These are phyloP conservation scores for Babesia caballi DNA, from an alignment of 169 alveolate genomes.

Conservation along the genomic window DNA sequence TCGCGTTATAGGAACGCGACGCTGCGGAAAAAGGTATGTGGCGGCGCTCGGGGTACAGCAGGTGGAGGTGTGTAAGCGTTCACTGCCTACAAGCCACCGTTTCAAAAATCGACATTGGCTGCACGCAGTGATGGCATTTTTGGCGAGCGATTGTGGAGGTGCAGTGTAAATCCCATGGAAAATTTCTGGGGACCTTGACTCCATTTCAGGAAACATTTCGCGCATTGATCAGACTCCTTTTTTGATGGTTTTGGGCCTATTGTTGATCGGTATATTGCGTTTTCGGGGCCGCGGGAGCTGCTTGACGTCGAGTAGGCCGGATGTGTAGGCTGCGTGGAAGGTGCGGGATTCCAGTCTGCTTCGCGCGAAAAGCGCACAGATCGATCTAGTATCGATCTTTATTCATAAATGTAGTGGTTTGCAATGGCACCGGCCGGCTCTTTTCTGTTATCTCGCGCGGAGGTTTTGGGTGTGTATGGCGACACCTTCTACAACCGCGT, in stretches of 20 bases:
- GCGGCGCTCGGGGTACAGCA: slow-evolving; percentile 35
- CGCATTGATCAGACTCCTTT: no score
- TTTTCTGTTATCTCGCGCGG: slow-evolving; percentile 17
- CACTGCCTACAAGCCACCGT: background rate
- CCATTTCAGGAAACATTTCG: no score
- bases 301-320: background rate
- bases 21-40: slow-evolving; percentile 37
- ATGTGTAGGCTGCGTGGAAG: slow-evolving; percentile 6
- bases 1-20: no score
- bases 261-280: no score
- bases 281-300: background rate
- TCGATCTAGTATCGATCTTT: background rate
- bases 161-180: background rate
- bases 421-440: background rate
- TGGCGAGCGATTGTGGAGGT: background rate
- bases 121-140: background rate
- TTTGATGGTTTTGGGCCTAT: no score
- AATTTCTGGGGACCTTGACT: background rate
- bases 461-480: slow-evolving; percentile 47
- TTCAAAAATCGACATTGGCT: background rate
- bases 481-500: slow-evolving; percentile 49
- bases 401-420: background rate
- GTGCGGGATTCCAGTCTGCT: background rate
- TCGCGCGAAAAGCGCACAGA: slow-evolving; percentile 5
- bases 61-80: slow-evolving; percentile 14